phyloP scores from a whole-genome alignment of 2,329 filamentous ascomycete species.

The Pseudocercospora vitis region DNA sequence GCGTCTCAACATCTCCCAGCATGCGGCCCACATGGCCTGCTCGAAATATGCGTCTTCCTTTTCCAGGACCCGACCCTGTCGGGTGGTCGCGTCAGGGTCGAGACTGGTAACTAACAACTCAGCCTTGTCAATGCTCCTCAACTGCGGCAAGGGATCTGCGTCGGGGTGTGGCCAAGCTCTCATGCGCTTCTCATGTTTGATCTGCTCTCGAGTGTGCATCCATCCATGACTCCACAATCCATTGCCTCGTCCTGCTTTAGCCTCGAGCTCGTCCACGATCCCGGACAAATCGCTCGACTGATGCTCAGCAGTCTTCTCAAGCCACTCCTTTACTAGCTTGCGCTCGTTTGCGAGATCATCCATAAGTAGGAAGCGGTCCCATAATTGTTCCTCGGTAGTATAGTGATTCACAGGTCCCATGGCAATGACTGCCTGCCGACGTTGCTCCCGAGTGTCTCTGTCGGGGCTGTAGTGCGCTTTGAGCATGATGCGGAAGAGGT shows the following conservation, averaged over 20 bases:
- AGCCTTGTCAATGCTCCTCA: conserved; percentile 50
- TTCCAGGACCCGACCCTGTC: conserved; percentile 75
- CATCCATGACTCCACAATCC: conserved; percentile 85
- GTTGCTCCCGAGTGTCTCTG: background rate
- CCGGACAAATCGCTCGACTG: conserved; percentile 71
- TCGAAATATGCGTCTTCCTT: conserved; percentile 86
- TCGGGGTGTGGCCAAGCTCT: conserved; percentile 54
- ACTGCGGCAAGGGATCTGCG: conserved; percentile 52
- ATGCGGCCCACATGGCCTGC: conserved; percentile 86
- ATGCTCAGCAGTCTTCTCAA: conserved; percentile 72
- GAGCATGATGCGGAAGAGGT: conserved; percentile 74
- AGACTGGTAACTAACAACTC: conserved; percentile 78
- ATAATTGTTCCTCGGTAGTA: conserved; percentile 62
- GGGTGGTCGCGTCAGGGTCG: conserved; percentile 83
- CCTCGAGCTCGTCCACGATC: conserved; percentile 67
- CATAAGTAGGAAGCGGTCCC: conserved; percentile 70
- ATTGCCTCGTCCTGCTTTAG: conserved; percentile 67
- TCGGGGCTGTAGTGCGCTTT: conserved; percentile 59
- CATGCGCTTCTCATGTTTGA: conserved; percentile 86
- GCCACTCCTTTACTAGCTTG: conserved; percentile 77
- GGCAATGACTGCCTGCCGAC: conserved; percentile 34
- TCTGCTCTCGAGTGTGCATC: conserved; percentile 84
- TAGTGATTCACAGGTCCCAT: conserved; percentile 48
- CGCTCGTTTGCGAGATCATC: conserved; percentile 76
- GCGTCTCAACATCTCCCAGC: conserved; percentile 85